Percentiles rank a stretch among this genome's conserved stretches.
Evolutionary conservation across 1,139 yeast species (phyloP).

Genomic region (Debaryomycetaceae sp.): DNA sequence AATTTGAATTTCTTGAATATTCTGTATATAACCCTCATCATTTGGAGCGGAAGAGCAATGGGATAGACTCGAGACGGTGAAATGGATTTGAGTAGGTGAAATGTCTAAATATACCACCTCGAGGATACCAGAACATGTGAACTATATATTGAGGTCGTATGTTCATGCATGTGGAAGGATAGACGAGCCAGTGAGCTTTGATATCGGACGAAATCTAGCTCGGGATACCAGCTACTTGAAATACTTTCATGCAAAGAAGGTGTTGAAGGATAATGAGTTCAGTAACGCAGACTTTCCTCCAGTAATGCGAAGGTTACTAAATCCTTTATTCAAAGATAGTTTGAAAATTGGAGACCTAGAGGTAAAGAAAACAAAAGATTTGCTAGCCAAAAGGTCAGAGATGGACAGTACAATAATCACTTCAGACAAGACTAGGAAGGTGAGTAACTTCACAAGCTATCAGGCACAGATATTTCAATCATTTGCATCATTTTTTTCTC

Average conservation of each 20-base stretch:
- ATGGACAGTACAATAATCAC: conserved; percentile 8
- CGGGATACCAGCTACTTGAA: conserved; percentile 17
- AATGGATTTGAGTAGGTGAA: neutral
- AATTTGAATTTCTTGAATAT: no score
- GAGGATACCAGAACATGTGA: conserved; percentile 8
- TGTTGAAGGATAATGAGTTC: conserved; percentile 11
- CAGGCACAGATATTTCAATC: conserved; percentile 19
- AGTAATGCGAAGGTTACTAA: conserved; percentile 13
- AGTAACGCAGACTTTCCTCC: conserved; percentile 21
- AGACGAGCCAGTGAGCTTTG: conserved; percentile 7
- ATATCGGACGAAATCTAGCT: conserved; percentile 12
- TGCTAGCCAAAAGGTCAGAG: conserved; percentile 8
- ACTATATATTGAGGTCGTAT: conserved; percentile 9
- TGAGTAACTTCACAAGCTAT: conserved; percentile 17
- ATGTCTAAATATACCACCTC: conserved; percentile 9
- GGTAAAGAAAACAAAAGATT: conserved; percentile 11
- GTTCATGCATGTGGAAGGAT: conserved; percentile 8
- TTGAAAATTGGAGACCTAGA: conserved; percentile 14
- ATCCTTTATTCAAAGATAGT: conserved; percentile 16
- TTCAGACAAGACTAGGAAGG: conserved; percentile 9
- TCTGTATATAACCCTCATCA: neutral
- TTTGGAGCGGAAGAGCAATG: neutral
- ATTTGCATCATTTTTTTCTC: conserved; percentile 21
- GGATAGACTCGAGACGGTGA: no score
- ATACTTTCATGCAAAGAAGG: conserved; percentile 17